Base-by-base conservation (phyloP, 805 yeast genomes). In the Metschnikowia sp. region DNA sequence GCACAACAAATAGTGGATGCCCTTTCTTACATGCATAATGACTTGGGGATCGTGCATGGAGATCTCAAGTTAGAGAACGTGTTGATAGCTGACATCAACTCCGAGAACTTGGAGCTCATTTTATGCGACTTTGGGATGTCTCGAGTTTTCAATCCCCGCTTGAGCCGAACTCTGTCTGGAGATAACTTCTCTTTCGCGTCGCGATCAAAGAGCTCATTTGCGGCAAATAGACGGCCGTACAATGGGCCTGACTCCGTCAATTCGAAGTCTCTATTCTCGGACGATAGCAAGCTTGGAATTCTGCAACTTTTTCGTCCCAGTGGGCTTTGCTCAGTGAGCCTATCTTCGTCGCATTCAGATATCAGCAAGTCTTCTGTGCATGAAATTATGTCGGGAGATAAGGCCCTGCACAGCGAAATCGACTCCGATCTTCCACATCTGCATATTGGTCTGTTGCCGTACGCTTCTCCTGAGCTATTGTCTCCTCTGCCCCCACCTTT, bases 91-190 rank as follows among this genome's bases (percentile, higher is more conserved):
- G 59, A 59, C 34, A 52, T 46, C 32, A 56, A 50, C 30, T 48
- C 56, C 8, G 68, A 71, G 18, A 84, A 86, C 7, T 66, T 72
- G 19, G 69, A 68, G 38, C 72, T 88, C 52, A 61, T 84, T 26
- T 62, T 91, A 7, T 88, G 97, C 67, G 98, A 91, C 66, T 91
- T 91, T 69, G 98, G 98, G 5, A 88, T 91, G 95, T 69, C 82
- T 6, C 57, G 72, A 28, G 62, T 64, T 8, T 72, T 62, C 49
- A 58, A 49, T 28, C 53, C 61, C 18, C 59, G 72, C 36, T 40
- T 65, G 18, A 57, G 65, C 33, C 56, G 70, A 35, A 56, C 57
- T 19, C 47, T 50, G 36, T 56, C 63, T 4, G 46, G 56, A 15
- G 60, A 55, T 9, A 47, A 54, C 18, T 40, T 57, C 5, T 29